Evolutionary conservation across 495 filamentous ascomycete genomes (phyloP).

Genomic region (Chaetomium tenue): DNA sequence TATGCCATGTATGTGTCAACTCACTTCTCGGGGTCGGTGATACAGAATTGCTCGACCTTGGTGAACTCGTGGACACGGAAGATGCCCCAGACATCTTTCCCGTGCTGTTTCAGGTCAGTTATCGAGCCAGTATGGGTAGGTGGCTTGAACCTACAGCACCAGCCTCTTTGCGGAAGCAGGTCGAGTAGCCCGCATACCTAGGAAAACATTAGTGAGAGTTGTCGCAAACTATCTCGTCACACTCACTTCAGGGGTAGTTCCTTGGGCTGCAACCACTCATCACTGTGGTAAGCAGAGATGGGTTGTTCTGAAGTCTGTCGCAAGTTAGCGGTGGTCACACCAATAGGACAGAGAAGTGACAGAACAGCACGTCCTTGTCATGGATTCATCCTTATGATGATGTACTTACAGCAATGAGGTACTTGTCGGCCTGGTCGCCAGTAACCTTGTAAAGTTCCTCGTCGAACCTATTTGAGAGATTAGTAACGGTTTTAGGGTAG

Average conservation of each 20-base stretch:
- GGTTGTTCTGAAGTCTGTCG: slow-evolving; percentile 83
- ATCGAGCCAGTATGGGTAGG: not conserved
- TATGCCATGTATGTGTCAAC: not conserved
- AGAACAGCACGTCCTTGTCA: not conserved
- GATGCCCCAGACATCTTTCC: slow-evolving; percentile 96
- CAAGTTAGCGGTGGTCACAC: not conserved
- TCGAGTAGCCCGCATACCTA: slow-evolving; percentile 83
- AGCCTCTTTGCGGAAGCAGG: slow-evolving; percentile 93
- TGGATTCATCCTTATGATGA: no score
- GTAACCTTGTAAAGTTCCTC: slow-evolving; percentile 97
- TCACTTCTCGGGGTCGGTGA: slow-evolving; percentile 83
- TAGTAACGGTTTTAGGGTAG: not conserved
- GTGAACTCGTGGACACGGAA: slow-evolving; percentile 99
- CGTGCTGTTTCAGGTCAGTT: slow-evolving; percentile 53
- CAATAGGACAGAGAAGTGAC: not conserved
- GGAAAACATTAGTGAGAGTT: not conserved
- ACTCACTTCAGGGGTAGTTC: slow-evolving; percentile 80
- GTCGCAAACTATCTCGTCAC: slow-evolving; percentile 28
- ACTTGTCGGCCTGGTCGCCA: slow-evolving; percentile 84
- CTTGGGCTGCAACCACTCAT: slow-evolving; percentile 84
- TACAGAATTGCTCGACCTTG: slow-evolving; percentile 94
- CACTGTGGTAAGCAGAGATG: slow-evolving; percentile 83
- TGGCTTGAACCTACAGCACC: slow-evolving; percentile 49
- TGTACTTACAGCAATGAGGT: slow-evolving; percentile 70
- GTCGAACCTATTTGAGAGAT: slow-evolving; percentile 57